Evolutionary conservation across 116 monocot species (phyloP).

Genomic region (Thalassia testudinum): DNA sequence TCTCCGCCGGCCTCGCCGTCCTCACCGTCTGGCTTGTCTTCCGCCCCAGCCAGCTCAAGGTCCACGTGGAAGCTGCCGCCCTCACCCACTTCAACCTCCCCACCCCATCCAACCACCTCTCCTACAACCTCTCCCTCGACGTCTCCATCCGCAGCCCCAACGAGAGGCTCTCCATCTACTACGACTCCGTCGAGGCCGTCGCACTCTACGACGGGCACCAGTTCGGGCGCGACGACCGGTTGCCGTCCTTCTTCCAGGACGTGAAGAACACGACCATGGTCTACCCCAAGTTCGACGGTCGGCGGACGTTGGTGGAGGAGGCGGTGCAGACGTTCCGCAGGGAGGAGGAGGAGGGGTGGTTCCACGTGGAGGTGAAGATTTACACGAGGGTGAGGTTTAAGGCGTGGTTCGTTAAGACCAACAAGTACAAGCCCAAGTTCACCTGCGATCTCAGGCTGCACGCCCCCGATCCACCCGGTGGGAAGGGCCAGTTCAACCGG

Average conservation of each 20-base stretch:
- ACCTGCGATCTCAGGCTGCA: conserved; percentile 20
- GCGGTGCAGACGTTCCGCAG: conserved; percentile 4
- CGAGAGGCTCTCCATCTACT: conserved; percentile 44
- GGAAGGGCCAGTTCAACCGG: conserved; percentile 6
- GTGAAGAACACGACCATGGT: conserved; percentile 37
- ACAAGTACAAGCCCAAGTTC: conserved; percentile 15
- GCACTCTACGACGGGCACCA: conserved; percentile 28
- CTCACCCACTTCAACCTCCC: conserved; percentile 29
- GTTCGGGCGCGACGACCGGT: conserved; percentile 15
- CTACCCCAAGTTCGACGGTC: conserved; percentile 15
- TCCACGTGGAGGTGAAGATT: conserved; percentile 9
- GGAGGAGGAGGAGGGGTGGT: conserved; percentile 16
- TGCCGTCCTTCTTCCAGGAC: conserved; percentile 41
- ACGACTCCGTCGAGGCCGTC: conserved; percentile 37
- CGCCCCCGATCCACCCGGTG: not conserved
- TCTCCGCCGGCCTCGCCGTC: too few species aligned
- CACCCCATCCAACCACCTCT: conserved; percentile 13
- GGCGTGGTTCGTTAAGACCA: conserved; percentile 24
- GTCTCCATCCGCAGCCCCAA: conserved; percentile 39
- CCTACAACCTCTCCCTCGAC: too few species aligned
- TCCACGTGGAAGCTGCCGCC: conserved; percentile 39
- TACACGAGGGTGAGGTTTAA: conserved; percentile 23
- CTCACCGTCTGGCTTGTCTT: conserved; percentile 64
- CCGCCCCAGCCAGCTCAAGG: conserved; percentile 39
- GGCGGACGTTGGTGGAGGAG: not conserved